Conservation (phyloP, 2,329 filamentous ascomycete genomes). For the Gaeumannomyces tritici region DNA sequence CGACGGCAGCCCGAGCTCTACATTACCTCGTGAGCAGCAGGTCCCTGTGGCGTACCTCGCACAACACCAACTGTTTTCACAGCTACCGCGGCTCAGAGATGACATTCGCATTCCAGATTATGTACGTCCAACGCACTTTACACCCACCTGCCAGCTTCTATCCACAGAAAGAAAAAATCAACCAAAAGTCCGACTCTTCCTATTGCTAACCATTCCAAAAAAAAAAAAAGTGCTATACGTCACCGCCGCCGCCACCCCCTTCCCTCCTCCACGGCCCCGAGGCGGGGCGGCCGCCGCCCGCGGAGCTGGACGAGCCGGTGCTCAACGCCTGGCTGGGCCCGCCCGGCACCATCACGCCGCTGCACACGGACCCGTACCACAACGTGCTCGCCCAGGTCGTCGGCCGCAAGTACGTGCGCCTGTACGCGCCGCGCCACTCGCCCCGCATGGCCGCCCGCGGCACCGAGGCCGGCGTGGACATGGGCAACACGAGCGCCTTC, state of each 20-base stretch:
- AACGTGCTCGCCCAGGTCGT: conserved; percentile 87
- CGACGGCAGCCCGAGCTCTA: neutral
- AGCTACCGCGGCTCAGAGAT: conserved; percentile 65
- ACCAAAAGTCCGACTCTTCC: neutral
- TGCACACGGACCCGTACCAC: conserved; percentile 91
- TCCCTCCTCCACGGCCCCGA: conserved; percentile 15
- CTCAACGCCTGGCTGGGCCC: conserved; percentile 94
- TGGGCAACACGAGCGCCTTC: conserved; percentile 80
- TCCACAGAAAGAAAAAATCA: neutral
- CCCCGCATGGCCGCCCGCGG: conserved; percentile 48
- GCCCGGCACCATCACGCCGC: conserved; percentile 74
- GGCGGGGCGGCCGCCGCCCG: neutral
- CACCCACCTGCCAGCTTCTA: no score
- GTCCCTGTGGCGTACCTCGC: conserved; percentile 70
- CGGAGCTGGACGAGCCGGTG: conserved; percentile 47
- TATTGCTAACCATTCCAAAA: no score
- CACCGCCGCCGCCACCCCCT: conserved; percentile 46
- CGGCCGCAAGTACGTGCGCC: conserved; percentile 81
- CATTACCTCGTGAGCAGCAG: neutral
- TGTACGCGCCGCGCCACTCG: conserved; percentile 62
- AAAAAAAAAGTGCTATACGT: conserved; percentile 50
- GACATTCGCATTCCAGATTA: conserved; percentile 80
- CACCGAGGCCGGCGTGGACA: conserved; percentile 65
- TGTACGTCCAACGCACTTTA: conserved; percentile 1
- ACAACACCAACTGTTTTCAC: conserved; percentile 78